These are phyloP conservation scores for Lichtheimia hyalospora DNA, from an alignment of 371 early-diverging fungal species.

Conservation along the genomic window DNA sequence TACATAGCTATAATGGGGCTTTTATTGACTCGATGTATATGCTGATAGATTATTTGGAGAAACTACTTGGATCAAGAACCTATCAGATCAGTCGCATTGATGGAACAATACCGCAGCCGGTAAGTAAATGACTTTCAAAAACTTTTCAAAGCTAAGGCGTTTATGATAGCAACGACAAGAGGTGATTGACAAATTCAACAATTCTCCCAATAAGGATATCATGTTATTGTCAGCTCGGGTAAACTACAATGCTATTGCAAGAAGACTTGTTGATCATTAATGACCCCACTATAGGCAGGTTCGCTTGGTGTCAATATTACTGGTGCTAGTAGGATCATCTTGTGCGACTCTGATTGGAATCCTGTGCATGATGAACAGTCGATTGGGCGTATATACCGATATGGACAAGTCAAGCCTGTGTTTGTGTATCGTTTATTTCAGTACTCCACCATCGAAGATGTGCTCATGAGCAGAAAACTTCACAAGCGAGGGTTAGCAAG, in stretches of 20 bases:
- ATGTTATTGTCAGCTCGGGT: slow-evolving; percentile 76
- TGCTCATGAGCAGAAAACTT: slow-evolving; percentile 21
- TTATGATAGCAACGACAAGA: slow-evolving; percentile 56
- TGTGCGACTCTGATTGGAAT: slow-evolving; percentile 95
- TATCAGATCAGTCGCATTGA: slow-evolving; percentile 47
- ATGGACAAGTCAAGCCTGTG: slow-evolving; percentile 56
- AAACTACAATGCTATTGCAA: neutral
- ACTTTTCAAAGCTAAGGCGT: neutral
- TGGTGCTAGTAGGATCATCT: slow-evolving; percentile 84
- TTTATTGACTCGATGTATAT: neutral
- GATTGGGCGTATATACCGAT: slow-evolving; percentile 72
- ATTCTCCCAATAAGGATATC: slow-evolving; percentile 36
- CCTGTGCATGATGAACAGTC: slow-evolving; percentile 93
- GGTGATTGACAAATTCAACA: slow-evolving; percentile 80
- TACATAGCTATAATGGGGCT: slow-evolving; percentile 4
- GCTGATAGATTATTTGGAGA: slow-evolving; percentile 54
- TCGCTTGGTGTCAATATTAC: slow-evolving; percentile 90
- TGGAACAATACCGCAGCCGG: slow-evolving; percentile 40
- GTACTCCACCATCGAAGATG: slow-evolving; percentile 42
- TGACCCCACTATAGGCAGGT: slow-evolving; percentile 45
- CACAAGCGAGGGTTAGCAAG: slow-evolving; percentile 38
- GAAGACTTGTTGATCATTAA: too few species aligned
- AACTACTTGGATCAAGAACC: slow-evolving; percentile 8
- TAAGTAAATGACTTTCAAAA: slow-evolving; percentile 5
- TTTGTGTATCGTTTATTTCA: slow-evolving; percentile 53